Conservation (phyloP, 331 rosid species). For the Pyracantha coccinea region DNA sequence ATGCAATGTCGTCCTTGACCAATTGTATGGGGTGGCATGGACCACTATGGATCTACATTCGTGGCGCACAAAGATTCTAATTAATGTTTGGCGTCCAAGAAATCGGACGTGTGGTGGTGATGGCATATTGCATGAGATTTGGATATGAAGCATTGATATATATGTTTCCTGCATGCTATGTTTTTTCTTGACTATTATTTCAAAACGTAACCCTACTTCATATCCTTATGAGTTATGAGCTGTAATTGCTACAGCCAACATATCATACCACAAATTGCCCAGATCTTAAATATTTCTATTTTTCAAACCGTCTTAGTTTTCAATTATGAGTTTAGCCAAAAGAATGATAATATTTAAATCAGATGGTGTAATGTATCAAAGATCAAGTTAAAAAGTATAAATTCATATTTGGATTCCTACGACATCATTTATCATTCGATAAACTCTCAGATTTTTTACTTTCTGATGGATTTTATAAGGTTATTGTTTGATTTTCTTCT, state of each 20-base stretch:
- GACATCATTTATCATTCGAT: too few relatives aligned
- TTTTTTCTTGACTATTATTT: background rate
- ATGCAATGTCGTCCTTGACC: background rate
- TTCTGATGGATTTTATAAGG: too few relatives aligned
- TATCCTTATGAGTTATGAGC: background rate
- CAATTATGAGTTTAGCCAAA: background rate
- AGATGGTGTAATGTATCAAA: too few relatives aligned
- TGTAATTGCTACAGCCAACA: background rate
- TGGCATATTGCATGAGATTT: background rate
- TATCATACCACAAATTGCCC: background rate
- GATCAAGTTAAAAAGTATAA: too few relatives aligned
- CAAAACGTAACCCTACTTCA: background rate
- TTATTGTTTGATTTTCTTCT: too few relatives aligned
- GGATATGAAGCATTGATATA: background rate
- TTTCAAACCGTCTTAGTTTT: too few relatives aligned
- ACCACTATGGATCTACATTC: background rate
- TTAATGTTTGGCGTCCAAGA: slow-evolving; percentile 13
- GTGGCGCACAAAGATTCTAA: background rate
- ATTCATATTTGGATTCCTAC: too few relatives aligned
- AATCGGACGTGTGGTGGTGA: slow-evolving; percentile 3
- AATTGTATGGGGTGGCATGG: background rate
- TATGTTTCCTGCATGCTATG: background rate
- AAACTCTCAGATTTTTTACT: too few relatives aligned
- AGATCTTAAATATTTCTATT: background rate
- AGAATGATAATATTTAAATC: too few relatives aligned